Evolutionary conservation across 1,139 yeast species (phyloP).

Genomic region (Insectozyma bohioensis): DNA sequence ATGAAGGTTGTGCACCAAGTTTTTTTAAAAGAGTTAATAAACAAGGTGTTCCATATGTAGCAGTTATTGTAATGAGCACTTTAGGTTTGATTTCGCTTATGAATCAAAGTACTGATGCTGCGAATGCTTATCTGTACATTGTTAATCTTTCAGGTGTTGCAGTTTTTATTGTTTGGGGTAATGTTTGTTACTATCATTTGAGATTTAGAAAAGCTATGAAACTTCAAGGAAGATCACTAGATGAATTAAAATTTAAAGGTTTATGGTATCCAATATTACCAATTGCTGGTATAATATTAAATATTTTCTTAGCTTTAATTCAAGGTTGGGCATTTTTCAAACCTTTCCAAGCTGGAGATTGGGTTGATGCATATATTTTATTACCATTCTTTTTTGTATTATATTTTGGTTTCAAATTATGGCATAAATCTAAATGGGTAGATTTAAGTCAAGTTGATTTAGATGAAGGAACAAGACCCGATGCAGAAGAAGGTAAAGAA

Average conservation of each 20-base stretch:
- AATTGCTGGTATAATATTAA: constrained; percentile 49
- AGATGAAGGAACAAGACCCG: constrained; percentile 39
- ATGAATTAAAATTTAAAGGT: constrained; percentile 55
- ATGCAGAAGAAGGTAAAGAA: constrained; percentile 22
- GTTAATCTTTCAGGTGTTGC: constrained; percentile 58
- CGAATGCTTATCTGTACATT: constrained; percentile 52
- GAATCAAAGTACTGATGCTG: constrained; percentile 53
- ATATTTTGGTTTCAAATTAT: constrained; percentile 30
- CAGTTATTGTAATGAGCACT: constrained; percentile 47
- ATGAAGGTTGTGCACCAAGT: constrained; percentile 50
- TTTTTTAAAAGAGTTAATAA: constrained; percentile 42
- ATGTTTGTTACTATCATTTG: constrained; percentile 50
- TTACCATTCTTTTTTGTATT: constrained; percentile 54
- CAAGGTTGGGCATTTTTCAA: constrained; percentile 70
- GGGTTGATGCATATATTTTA: constrained; percentile 65
- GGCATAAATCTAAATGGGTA: constrained; percentile 45
- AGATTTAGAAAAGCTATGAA: constrained; percentile 52
- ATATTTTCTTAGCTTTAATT: constrained; percentile 55
- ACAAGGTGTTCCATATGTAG: constrained; percentile 50
- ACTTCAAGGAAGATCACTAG: constrained; percentile 41
- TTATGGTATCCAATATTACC: constrained; percentile 55
- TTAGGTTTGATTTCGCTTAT: constrained; percentile 53
- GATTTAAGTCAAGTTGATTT: constrained; percentile 45
- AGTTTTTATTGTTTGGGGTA: constrained; percentile 57
- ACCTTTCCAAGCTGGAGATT: constrained; percentile 60